Base-by-base conservation (phyloP, 192 early-diverging fungal species). In the Cladochytrium replicatum region DNA sequence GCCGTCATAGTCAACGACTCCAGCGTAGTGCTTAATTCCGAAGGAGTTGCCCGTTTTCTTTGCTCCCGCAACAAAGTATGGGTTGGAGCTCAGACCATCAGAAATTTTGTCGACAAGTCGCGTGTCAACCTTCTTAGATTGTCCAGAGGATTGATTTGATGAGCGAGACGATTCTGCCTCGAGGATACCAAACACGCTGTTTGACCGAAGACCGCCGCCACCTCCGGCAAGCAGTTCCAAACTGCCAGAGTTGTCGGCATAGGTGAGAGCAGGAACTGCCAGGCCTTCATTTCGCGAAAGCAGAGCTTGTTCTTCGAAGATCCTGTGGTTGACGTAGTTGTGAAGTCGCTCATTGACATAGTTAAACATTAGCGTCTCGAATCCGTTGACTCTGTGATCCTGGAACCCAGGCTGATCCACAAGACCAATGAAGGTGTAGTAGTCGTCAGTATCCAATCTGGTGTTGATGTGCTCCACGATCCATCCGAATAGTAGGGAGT, bases 381-480 rank as follows among this genome's bases (percentile, higher is more conserved):
- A 61, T 8, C 46, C 34, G 54, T 75, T 67, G 38, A 50, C 32
- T 15, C 40, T 38, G 19, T 46, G 41, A 25, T 50, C 32, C 52
- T 85, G 71, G 64, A 87, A 84, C 7, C 86, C 86, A 15, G 74
- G 60, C 45, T 86, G 72, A 65, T 93, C 90, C 4, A 88, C 64
- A 7, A 89, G 63, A 7, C 85, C 91, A 41, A 98, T 76, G 64
- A 91, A 93, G 52, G 88, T 91, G 43, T 74, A 78, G 74, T 78
- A 38, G 32, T 87, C 77, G 21, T 72, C 66, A 41, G 81, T 72
- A 57, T 83, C 86, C 17, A 94, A 63, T 19, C 82, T 79, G 22
- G 72, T 71, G 71, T 98, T 98, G 54, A 94, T 78, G 49, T 84
- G 82, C 60, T 94, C 92, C 5, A 92, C 74, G n/a, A 98, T 58